Percentiles rank a stretch among this genome's conserved stretches.
phyloP scores from a whole-genome alignment of 495 filamentous ascomycete genomes.

The Neurospora sublineolata region DNA sequence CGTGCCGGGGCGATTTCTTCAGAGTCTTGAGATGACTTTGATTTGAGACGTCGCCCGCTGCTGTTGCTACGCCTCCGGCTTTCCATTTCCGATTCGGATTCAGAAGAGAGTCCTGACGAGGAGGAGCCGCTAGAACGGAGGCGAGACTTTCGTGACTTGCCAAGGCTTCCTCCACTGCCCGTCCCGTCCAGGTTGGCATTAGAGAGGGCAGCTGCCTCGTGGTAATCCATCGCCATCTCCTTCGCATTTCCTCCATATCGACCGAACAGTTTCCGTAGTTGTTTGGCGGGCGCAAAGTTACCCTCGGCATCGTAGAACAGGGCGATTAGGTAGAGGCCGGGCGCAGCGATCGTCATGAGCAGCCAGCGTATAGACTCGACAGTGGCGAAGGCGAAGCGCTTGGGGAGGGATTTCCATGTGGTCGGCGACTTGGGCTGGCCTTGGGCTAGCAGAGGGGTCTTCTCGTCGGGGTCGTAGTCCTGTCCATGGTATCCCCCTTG shows the following conservation, averaged over 20 bases:
- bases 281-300: conserved; percentile 58
- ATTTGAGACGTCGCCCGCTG: conserved; percentile 34
- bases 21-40: conserved; percentile 38
- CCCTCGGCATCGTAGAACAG: conserved; percentile 73
- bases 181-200: conserved; percentile 19
- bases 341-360: conserved; percentile 63
- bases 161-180: conserved; percentile 5
- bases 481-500: not conserved
- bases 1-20: conserved; percentile 56
- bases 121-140: conserved; percentile 48
- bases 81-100: conserved; percentile 46
- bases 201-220: conserved; percentile 20
- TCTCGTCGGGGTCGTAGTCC: conserved; percentile 42
- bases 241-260: conserved; percentile 25
- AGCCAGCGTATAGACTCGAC: conserved; percentile 62
- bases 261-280: conserved; percentile 47
- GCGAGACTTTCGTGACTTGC: conserved; percentile 21
- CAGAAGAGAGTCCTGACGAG: conserved; percentile 45
- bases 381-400: conserved; percentile 43
- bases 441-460: conserved; percentile 49
- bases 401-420: conserved; percentile 42
- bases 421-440: conserved; percentile 21
- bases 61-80: conserved; percentile 7
- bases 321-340: conserved; percentile 68
- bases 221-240: conserved; percentile 27